Percentiles rank a stretch among this genome's conserved stretches.
phyloP scores from a whole-genome alignment of 202 grass and related monocot species.

The Eragrostis tef region DNA sequence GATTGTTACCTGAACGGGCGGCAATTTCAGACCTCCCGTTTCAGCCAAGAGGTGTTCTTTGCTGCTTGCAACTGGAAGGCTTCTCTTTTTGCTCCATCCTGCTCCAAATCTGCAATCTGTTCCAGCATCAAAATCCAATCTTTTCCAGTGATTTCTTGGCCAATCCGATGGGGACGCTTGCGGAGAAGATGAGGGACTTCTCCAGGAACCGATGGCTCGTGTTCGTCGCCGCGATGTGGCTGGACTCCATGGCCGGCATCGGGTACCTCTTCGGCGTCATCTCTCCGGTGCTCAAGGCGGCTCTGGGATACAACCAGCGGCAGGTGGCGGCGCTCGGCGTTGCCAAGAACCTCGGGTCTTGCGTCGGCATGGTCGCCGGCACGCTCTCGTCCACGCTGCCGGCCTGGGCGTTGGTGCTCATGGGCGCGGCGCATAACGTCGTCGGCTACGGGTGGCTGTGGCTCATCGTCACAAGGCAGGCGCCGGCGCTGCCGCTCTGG shows the following conservation, averaged over 20 bases:
- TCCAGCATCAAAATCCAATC: conserved; percentile 26
- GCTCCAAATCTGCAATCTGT: not conserved
- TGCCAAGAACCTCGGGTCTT: conserved; percentile 87
- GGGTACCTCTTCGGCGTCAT: conserved; percentile 90
- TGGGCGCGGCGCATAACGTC: conserved; percentile 74
- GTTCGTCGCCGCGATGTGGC: conserved; percentile 92
- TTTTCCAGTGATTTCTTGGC: conserved; percentile 32
- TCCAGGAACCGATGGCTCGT: conserved; percentile 83
- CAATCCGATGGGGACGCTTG: conserved; percentile 52
- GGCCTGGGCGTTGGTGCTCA: conserved; percentile 68
- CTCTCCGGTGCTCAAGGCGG: conserved; percentile 75
- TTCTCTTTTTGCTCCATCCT: no score
- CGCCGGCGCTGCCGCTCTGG: conserved; percentile 67
- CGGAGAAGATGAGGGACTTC: conserved; percentile 57
- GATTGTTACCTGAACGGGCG: no score
- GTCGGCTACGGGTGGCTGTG: conserved; percentile 96
- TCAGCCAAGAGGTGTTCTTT: no score
- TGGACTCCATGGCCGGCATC: conserved; percentile 86
- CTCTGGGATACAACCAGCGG: conserved; percentile 85
- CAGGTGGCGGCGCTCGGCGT: conserved; percentile 82
- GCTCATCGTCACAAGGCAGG: conserved; percentile 75
- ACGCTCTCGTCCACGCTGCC: conserved; percentile 68
- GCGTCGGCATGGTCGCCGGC: conserved; percentile 85
- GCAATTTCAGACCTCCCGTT: no score
- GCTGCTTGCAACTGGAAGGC: no score